Evolutionary conservation across 176 grass and related monocot genomes (phyloP), one percentile per base, ranked within the genome.

Genomic region (Phoenix dactylifera): DNA sequence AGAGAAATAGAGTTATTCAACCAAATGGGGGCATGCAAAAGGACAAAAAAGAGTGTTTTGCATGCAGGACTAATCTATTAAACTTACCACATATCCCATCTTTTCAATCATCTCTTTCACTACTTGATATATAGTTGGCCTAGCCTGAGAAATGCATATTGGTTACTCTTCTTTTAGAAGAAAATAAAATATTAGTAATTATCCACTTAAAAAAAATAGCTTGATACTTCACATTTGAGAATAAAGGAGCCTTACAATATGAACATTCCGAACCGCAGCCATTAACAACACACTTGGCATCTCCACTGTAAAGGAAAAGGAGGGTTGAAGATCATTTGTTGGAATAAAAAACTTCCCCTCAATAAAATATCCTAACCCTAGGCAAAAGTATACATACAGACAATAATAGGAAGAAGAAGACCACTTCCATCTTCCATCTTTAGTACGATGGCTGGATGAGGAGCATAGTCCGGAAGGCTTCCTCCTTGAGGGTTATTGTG

Each of bases 371-470:
- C 16, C 64, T 73, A 16, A 49, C 10, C 22, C 60, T 3, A 16
- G 4, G 44, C 14, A 70, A 53, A 19, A 59, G 30, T 18, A 62
- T 28, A 83, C 87, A 26, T 88, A 91, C 87, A 84, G 56, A 97
- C 93, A 63, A 91, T 87, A 73, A 97, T 92, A 4, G 93, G 93
- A 18, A 97, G 87, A 56, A 97, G 72, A 71, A 97, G 79, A 58
- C 77, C 66, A 53, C 86, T 97, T 57, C 93, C 93, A 74, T 97
- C 92, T 64, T 97, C 92, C 87, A 91, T 92, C 59, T 97, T 97
- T 53, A 97, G 62, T 62, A 97, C 93, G 19, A 97, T 92, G 62
- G 81, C 93, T 18, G 89, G 87, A 65, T 97, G 76, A 30, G 93
- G 87, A 1, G 73, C 77, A 49, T 86, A 84, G 59, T 97, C 84